A percentile compares a stretch with the other conserved stretches of the same genome.
Conservation (phyloP, 192 early-diverging fungal species). For the Coemansia sp. region DNA sequence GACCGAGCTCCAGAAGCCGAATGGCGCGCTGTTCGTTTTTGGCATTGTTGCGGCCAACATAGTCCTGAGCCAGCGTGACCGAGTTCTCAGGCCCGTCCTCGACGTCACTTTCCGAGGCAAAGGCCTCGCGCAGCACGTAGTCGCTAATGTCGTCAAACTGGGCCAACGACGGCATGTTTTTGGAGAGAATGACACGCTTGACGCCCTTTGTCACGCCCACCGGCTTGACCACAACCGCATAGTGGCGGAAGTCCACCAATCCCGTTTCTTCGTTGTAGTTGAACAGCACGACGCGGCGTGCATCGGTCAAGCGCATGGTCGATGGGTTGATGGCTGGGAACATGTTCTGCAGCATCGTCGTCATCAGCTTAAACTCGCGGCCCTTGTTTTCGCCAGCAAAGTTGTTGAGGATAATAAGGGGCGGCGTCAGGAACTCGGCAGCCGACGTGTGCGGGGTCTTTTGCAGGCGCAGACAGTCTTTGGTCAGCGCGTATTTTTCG, state of each 20-base stretch:
- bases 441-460: slow-evolving; percentile 74
- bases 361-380: slow-evolving; percentile 80
- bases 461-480: slow-evolving; percentile 81
- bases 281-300: slow-evolving; percentile 87
- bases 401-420: slow-evolving; percentile 66
- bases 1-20: slow-evolving; percentile 84
- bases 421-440: slow-evolving; percentile 73
- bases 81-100: slow-evolving; percentile 89
- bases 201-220: slow-evolving; percentile 90
- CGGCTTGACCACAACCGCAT: slow-evolving; percentile 80
- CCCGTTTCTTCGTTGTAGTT: slow-evolving; percentile 84
- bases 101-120: slow-evolving; percentile 86
- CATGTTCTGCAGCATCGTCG: slow-evolving; percentile 94
- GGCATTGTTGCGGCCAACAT: slow-evolving; percentile 71
- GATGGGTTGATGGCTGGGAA: slow-evolving; percentile 94
- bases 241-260: slow-evolving; percentile 92
- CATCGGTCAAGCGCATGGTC: slow-evolving; percentile 89
- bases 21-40: slow-evolving; percentile 82
- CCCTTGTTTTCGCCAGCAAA: slow-evolving; percentile 42
- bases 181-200: slow-evolving; percentile 74
- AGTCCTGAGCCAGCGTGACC: slow-evolving; percentile 81
- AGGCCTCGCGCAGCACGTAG: slow-evolving; percentile 81
- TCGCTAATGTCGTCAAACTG: slow-evolving; percentile 89
- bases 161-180: slow-evolving; percentile 73
- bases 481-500: slow-evolving; percentile 72